A percentile compares a stretch with the other conserved stretches of the same genome.
Conservation (phyloP, 2,329 filamentous ascomycete species). For the Rhynchosporium graminicola region DNA sequence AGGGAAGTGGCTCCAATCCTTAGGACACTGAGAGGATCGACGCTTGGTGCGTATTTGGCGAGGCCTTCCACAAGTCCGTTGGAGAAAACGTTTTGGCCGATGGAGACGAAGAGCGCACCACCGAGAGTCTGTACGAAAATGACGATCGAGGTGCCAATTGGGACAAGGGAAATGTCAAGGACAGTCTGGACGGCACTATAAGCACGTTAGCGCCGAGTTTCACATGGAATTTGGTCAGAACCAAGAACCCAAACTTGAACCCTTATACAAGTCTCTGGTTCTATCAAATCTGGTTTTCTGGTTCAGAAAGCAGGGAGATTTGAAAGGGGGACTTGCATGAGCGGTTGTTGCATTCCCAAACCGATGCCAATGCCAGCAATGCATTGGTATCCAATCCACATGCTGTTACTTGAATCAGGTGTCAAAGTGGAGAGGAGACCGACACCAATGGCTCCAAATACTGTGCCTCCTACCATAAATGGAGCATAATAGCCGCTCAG, state of each 20-base stretch:
- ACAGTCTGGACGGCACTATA: constrained; percentile 53
- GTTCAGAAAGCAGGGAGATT: too few relatives aligned
- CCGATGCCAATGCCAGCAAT: constrained; percentile 57
- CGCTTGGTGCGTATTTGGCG: constrained; percentile 44
- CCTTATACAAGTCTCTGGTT: too few relatives aligned
- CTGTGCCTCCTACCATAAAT: constrained; percentile 54
- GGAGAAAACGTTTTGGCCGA: constrained; percentile 52
- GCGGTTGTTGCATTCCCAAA: constrained; percentile 58
- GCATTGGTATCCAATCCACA: constrained; percentile 61
- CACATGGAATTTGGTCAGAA: too few relatives aligned
- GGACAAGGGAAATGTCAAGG: constrained; percentile 54
- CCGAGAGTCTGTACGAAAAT: constrained; percentile 61
- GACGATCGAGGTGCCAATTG: constrained; percentile 54
- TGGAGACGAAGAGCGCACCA: constrained; percentile 59
- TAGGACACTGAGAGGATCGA: constrained; percentile 48
- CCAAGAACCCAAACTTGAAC: too few relatives aligned
- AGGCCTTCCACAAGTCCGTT: constrained; percentile 42
- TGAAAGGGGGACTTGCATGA: constrained; percentile 40
- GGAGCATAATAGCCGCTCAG: constrained; percentile 61
- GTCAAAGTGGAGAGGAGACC: constrained; percentile 56
- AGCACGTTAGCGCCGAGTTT: too few relatives aligned
- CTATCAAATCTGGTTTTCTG: too few relatives aligned
- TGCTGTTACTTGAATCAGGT: constrained; percentile 47
- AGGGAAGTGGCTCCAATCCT: constrained; percentile 61
- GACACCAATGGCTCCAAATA: constrained; percentile 44